Evolutionary conservation across 2,329 filamentous ascomycete genomes (phyloP).

Genomic region (Penicillium sp.): DNA sequence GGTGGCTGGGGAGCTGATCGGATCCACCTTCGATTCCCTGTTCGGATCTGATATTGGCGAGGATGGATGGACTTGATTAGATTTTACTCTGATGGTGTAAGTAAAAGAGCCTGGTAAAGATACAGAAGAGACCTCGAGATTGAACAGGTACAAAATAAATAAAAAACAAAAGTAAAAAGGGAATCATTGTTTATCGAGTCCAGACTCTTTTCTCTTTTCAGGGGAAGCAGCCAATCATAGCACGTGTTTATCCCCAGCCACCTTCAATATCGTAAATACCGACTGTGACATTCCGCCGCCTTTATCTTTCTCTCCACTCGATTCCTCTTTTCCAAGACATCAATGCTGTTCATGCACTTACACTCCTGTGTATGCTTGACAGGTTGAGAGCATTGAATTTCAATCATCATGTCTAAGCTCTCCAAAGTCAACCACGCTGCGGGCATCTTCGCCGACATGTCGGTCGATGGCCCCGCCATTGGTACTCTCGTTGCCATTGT

Average conservation of each 20-base stretch:
- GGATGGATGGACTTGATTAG: background rate
- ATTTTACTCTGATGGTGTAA: background rate
- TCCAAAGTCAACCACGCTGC: conserved; percentile 70
- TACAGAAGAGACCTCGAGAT: background rate
- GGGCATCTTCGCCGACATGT: conserved; percentile 92
- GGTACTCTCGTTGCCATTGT: conserved; percentile 88
- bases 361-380: background rate
- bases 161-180: no score
- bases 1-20: conserved; percentile 23
- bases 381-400: background rate
- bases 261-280: conserved; percentile 22
- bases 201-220: conserved; percentile 14
- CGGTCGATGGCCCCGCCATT: conserved; percentile 84
- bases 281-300: conserved; percentile 15
- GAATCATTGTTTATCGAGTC: conserved; percentile 14
- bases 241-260: conserved; percentile 15
- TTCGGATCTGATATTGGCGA: background rate
- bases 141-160: background rate
- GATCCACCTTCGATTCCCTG: conserved; percentile 14
- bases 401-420: conserved; percentile 39
- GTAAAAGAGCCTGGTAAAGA: background rate
- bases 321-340: conserved; percentile 6
- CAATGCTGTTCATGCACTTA: conserved; percentile 8
- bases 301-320: conserved; percentile 15
- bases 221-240: conserved; percentile 19